phyloP scores from a whole-genome alignment of 2,329 filamentous ascomycete genomes.

The Hirsutella thompsonii region DNA sequence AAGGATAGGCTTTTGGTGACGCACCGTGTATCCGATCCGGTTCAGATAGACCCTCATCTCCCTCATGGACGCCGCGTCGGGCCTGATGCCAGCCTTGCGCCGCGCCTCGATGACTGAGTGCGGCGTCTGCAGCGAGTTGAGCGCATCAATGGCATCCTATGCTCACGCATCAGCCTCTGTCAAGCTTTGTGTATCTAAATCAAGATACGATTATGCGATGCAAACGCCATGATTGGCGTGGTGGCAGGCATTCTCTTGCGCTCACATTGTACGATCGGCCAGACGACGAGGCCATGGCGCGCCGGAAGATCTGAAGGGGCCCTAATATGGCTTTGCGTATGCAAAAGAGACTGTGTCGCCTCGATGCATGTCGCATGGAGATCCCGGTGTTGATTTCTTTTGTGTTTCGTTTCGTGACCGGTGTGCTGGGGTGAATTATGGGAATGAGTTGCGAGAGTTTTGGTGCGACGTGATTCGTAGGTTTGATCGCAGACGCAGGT shows the following conservation, averaged over 20 bases:
- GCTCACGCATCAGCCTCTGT: too few relatives aligned
- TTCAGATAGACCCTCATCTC: slow-evolving; percentile 71
- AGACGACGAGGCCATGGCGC: slow-evolving; percentile 15
- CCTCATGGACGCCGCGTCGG: slow-evolving; percentile 56
- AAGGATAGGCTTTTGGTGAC: background rate
- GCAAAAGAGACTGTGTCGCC: slow-evolving; percentile 13
- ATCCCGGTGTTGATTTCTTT: too few relatives aligned
- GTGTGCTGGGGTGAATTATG: too few relatives aligned
- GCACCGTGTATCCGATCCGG: slow-evolving; percentile 61
- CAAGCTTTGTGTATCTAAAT: too few relatives aligned
- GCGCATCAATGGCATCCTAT: slow-evolving; percentile 70
- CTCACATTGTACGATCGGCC: slow-evolving; percentile 22
- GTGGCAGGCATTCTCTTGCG: background rate
- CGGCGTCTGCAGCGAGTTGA: slow-evolving; percentile 88
- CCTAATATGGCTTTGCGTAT: slow-evolving; percentile 3
- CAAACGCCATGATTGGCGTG: background rate
- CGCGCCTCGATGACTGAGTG: slow-evolving; percentile 70
- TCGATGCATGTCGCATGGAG: slow-evolving; percentile 20
- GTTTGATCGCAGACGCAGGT: too few relatives aligned
- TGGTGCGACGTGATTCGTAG: too few relatives aligned
- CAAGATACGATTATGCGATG: background rate
- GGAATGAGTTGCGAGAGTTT: too few relatives aligned
- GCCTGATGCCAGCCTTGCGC: slow-evolving; percentile 56
- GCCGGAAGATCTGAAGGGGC: slow-evolving; percentile 5
- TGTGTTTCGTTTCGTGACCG: too few relatives aligned